phyloP scores from a whole-genome alignment of 768 basidiomycete genomes.

The Dentipellis sp. region DNA sequence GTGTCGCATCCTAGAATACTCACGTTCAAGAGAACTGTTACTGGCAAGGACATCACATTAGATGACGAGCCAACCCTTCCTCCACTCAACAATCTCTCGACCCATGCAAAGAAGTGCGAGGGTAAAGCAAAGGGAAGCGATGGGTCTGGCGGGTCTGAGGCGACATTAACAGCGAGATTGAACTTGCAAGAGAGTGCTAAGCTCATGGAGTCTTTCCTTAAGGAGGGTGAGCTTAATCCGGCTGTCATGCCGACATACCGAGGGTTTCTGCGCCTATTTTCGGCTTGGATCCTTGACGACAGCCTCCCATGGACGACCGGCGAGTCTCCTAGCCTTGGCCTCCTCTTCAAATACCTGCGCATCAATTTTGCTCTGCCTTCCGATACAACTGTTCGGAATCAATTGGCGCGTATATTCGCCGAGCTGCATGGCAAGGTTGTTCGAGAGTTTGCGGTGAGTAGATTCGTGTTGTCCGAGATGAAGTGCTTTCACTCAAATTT shows the following conservation, averaged over 20 bases:
- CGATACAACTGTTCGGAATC: conserved; percentile 20
- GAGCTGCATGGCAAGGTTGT: conserved; percentile 16
- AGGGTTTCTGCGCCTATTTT: neutral
- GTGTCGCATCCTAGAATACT: no score
- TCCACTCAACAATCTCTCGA: no score
- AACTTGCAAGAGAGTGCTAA: neutral
- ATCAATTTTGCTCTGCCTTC: conserved; percentile 15
- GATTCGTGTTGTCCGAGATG: neutral
- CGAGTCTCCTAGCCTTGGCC: conserved; percentile 11
- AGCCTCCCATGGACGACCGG: conserved; percentile 18
- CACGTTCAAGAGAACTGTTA: no score
- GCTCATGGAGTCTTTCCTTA: neutral
- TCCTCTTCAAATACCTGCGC: conserved; percentile 12
- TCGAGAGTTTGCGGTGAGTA: conserved; percentile 13
- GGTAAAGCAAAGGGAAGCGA: no score
- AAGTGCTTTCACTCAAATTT: neutral
- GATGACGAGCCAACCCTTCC: no score
- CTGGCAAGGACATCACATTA: no score
- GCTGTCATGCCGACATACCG: neutral
- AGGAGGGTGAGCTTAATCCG: conserved; percentile 1
- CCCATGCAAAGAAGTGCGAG: no score
- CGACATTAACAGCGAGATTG: no score
- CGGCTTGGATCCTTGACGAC: conserved; percentile 18
- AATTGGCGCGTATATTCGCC: neutral
- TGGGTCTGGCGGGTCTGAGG: no score